A percentile compares a stretch with the other conserved stretches of the same genome.
phyloP scores from a whole-genome alignment of 257 asterid species.

The Cordia subcordata region DNA sequence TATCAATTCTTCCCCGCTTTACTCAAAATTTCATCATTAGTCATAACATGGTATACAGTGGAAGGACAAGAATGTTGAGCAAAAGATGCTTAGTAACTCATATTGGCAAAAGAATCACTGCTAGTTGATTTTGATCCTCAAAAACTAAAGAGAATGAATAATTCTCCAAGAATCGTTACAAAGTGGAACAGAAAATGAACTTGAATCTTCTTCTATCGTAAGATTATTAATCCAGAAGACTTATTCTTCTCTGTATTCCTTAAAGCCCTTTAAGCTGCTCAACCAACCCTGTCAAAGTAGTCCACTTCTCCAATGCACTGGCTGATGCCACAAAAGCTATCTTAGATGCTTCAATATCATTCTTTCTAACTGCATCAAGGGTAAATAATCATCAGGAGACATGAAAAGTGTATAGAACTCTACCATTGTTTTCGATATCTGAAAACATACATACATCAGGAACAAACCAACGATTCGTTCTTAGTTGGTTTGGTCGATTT shows the following conservation, averaged over 20 bases:
- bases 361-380: conserved; percentile 45
- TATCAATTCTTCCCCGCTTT: no score
- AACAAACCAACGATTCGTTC: no score
- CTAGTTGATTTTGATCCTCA: neutral
- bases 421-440: neutral
- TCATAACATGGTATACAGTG: neutral
- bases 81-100: neutral
- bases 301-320: conserved; percentile 81
- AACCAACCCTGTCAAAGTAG: conserved; percentile 59
- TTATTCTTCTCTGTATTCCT: conserved; percentile 15
- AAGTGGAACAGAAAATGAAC: neutral
- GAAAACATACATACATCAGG: no score
- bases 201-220: no score
- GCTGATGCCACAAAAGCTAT: conserved; percentile 74
- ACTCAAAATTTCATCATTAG: no score
- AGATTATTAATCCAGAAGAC: neutral
- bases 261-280: conserved; percentile 83
- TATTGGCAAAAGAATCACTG: neutral
- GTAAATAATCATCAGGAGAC: neutral
- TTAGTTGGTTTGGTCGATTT: no score
- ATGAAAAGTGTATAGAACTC: neutral
- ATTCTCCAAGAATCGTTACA: neutral
- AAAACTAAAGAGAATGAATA: neutral
- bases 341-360: conserved; percentile 73
- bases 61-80: neutral